Conservation (phyloP, 1,284 basidiomycete genomes). For the Vanrija humicola region DNA sequence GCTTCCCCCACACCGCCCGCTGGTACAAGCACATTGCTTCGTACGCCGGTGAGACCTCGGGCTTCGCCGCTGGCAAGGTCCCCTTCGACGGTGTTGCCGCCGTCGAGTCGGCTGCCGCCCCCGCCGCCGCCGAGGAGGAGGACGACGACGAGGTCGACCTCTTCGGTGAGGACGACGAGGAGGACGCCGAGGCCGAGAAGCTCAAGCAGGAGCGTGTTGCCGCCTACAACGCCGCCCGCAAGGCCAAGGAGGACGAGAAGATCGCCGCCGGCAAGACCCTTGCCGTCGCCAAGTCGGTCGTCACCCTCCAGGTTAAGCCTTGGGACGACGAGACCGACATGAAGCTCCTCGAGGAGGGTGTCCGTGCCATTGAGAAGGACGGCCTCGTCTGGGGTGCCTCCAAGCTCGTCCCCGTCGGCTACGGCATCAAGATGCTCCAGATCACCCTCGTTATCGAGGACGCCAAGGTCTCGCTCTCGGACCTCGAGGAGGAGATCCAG, state of each 20-base stretch:
- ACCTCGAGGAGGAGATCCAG: conserved; percentile 82
- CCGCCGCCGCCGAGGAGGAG: conserved; percentile 53
- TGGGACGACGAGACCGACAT: conserved; percentile 99
- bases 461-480: conserved; percentile 89
- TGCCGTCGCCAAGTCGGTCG: conserved; percentile 69
- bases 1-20: conserved; percentile 74
- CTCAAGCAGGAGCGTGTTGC: conserved; percentile 95
- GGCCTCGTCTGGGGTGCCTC: conserved; percentile 86
- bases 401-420: conserved; percentile 86
- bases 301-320: conserved; percentile 93
- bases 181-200: conserved; percentile 84
- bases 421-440: conserved; percentile 80
- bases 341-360: conserved; percentile 73
- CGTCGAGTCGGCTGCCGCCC: conserved; percentile 46
- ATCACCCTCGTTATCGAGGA: conserved; percentile 88
- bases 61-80: conserved; percentile 77
- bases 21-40: conserved; percentile 96
- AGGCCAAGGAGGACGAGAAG: conserved; percentile 66
- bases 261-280: conserved; percentile 58
- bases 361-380: conserved; percentile 82
- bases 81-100: conserved; percentile 68
- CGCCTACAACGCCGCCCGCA: conserved; percentile 91
- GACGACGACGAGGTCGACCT: conserved; percentile 76
- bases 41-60: conserved; percentile 70
- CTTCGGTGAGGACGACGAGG: conserved; percentile 75